Percentiles rank a stretch among this genome's conserved stretches.
These are phyloP conservation scores for Cladosporium colombiae DNA, from an alignment of 2,329 filamentous ascomycete genomes.

Conservation along the genomic window DNA sequence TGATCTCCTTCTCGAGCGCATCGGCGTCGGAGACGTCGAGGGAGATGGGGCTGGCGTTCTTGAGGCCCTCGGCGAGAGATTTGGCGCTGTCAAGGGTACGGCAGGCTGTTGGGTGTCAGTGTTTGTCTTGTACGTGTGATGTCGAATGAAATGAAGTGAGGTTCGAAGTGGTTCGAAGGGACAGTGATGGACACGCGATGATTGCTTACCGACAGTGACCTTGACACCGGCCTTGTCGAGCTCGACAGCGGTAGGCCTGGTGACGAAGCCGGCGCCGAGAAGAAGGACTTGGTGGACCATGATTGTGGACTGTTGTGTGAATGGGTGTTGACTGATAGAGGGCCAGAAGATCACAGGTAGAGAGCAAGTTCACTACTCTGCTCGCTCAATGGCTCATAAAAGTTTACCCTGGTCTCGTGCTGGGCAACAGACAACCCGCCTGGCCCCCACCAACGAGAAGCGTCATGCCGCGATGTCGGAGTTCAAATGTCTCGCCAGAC, in stretches of 20 bases:
- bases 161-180: not conserved
- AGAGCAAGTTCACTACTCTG: constrained; percentile 1
- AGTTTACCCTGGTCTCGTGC: not conserved
- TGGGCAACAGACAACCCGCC: not conserved
- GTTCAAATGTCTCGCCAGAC: not conserved
- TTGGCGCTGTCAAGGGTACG: constrained; percentile 76
- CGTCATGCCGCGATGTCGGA: constrained; percentile 15
- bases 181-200: not conserved
- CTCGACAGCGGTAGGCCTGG: constrained; percentile 60
- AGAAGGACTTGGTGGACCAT: constrained; percentile 45
- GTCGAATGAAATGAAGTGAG: not conserved
- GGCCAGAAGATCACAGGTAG: not conserved
- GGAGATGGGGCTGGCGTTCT: constrained; percentile 73
- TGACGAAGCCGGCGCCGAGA: constrained; percentile 56
- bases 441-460: not conserved
- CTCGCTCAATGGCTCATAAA: constrained; percentile 14
- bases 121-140: not conserved
- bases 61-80: constrained; percentile 70
- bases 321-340: constrained; percentile 4
- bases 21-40: constrained; percentile 78
- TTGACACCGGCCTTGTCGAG: constrained; percentile 58
- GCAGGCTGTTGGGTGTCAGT: constrained; percentile 60
- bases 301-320: not conserved
- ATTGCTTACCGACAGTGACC: constrained; percentile 55
- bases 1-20: constrained; percentile 78